phyloP scores from a whole-genome alignment of 1,284 basidiomycete species.

The Boletus smithii region DNA sequence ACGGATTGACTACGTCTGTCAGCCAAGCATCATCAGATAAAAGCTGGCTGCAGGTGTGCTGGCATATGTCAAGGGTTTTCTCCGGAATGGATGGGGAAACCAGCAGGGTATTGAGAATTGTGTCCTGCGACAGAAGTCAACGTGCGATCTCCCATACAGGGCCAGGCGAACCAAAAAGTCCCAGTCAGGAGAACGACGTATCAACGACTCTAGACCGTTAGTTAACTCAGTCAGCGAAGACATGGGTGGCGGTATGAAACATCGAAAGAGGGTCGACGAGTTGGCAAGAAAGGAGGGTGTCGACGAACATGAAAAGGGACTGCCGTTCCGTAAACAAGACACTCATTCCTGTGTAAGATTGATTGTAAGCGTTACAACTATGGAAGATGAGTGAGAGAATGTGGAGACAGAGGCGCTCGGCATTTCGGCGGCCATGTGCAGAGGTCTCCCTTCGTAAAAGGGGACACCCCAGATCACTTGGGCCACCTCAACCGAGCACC shows the following conservation, averaged over 20 bases:
- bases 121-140: slow-evolving; percentile 25
- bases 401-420: slow-evolving; percentile 34
- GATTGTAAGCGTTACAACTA: slow-evolving; percentile 31
- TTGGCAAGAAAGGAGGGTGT: slow-evolving; percentile 20
- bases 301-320: slow-evolving; percentile 21
- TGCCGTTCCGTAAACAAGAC: slow-evolving; percentile 31
- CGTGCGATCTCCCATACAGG: slow-evolving; percentile 3
- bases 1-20: slow-evolving; percentile 23
- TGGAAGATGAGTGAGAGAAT: slow-evolving; percentile 33
- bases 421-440: slow-evolving; percentile 32
- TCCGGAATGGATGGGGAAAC: slow-evolving; percentile 31
- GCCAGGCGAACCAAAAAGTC: slow-evolving; percentile 29
- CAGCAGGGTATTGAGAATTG: slow-evolving; percentile 24
- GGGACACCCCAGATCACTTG: slow-evolving; percentile 32
- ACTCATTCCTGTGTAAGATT: slow-evolving; percentile 35
- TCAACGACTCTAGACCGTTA: slow-evolving; percentile 24
- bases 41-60: slow-evolving; percentile 33
- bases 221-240: slow-evolving; percentile 29
- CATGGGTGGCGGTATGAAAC: slow-evolving; percentile 23
- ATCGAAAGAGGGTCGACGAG: slow-evolving; percentile 21
- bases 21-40: slow-evolving; percentile 28
- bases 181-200: slow-evolving; percentile 31
- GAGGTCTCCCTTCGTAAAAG: slow-evolving; percentile 7
- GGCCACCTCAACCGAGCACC: slow-evolving; percentile 22
- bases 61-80: slow-evolving; percentile 31